Base-by-base conservation (phyloP, 2,329 filamentous ascomycete species). In the Paecilomyces variotii region DNA sequence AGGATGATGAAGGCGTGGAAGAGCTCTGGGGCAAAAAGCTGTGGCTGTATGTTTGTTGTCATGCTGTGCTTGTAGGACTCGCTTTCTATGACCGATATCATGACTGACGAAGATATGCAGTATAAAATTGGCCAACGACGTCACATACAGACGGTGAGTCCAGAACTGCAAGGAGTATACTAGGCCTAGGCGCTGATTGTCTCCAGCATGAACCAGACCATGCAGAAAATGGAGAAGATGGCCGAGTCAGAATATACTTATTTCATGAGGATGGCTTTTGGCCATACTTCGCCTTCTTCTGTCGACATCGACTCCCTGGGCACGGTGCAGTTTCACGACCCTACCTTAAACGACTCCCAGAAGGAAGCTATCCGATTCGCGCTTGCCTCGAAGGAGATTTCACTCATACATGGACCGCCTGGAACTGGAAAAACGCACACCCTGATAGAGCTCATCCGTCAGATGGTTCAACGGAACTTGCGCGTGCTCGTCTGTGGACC, bases 361-460 rank as follows among this genome's bases (percentile, higher is more conserved):
- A 81, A 84, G 65, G 82, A 85, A 61, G 84, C 84, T 0, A 82
- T 87, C 60, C 77, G 84, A n/a, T 99, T 97, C 69, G 91, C 93
- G 0, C 77, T 99, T 57, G 88, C 87, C 5, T 88, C 89, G 1
- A 82, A 81, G 56, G 91, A 97, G 67, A 83, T 97, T 28, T 90
- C 91, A 2, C 79, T 97, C 60, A 96, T 99, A 57, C 94, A 99
- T 70, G 94, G 94, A 0, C 94, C 94, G 0, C 94, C 94, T 0
- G 94, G 94, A 0, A 99, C 94, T 0, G 94, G 94, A 54, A 99
- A 99, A 74, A 99, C 94, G 0, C 93, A 97, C 71, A 97, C 94
- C 0, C 78, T 99, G 45, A 93, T 99, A 60, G 94, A 99, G 73
- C 80, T 99, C 11, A 96, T 99, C 61, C 80, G 95, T n/a, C 94